Percentiles rank a stretch among this genome's conserved stretches.
These are phyloP conservation scores for Thalassiosira mediterranea DNA, from an alignment of 352 stramenopile species.

Conservation along the genomic window DNA sequence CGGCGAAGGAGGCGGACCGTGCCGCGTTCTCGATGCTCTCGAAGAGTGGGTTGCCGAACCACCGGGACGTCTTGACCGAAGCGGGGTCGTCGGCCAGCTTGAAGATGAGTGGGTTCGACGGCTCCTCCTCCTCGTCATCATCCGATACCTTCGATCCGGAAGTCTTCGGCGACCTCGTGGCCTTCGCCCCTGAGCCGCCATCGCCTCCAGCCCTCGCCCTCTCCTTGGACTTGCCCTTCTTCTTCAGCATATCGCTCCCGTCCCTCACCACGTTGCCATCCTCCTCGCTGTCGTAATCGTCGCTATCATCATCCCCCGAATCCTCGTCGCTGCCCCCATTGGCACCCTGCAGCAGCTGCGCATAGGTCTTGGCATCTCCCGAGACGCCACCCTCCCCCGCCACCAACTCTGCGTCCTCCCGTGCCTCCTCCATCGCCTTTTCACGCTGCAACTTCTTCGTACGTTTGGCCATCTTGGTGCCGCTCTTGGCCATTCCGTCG, in stretches of 20 bases:
- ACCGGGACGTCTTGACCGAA: constrained; percentile 80
- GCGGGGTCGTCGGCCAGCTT: constrained; percentile 74
- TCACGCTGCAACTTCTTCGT: constrained; percentile 87
- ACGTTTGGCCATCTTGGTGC: constrained; percentile 78
- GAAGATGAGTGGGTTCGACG: constrained; percentile 82
- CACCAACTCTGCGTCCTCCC: constrained; percentile 84
- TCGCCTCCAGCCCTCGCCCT: constrained; percentile 64
- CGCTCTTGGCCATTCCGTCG: constrained; percentile 69
- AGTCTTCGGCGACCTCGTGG: too few species aligned
- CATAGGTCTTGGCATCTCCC: constrained; percentile 78
- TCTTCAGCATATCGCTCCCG: constrained; percentile 52
- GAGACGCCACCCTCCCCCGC: constrained; percentile 52
- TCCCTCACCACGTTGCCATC: constrained; percentile 77
- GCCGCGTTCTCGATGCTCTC: constrained; percentile 84
- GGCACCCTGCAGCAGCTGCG: constrained; percentile 74
- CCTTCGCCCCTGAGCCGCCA: too few species aligned
- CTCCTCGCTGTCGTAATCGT: constrained; percentile 64
- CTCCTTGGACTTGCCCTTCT: constrained; percentile 53
- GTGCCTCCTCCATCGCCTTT: constrained; percentile 88
- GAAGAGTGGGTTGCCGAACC: constrained; percentile 86
- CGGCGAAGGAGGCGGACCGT: constrained; percentile 85
- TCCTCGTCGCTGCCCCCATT: constrained; percentile 66
- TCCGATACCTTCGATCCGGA: constrained; percentile 2
- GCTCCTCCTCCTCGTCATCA: constrained; percentile 13
- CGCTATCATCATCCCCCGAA: constrained; percentile 53